Evolutionary conservation across 2,329 filamentous ascomycete species (phyloP).

Genomic region (Annulohypoxylon truncatum): DNA sequence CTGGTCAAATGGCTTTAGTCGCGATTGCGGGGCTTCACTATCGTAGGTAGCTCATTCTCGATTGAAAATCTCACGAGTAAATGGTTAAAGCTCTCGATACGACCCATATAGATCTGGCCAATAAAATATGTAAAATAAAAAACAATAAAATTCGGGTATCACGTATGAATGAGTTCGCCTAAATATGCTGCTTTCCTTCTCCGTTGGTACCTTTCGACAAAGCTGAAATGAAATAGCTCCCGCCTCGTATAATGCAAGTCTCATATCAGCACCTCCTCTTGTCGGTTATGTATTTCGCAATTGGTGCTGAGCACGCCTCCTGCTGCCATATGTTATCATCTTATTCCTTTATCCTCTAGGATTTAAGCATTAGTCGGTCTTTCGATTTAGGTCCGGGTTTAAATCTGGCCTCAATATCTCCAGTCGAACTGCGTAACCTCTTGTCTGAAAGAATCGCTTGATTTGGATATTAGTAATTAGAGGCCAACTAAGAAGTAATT

Average conservation of each 20-base stretch:
- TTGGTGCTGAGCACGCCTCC: not conserved
- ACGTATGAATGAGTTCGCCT: constrained; percentile 23
- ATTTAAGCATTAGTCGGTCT: constrained; percentile 3
- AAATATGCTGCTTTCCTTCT: constrained; percentile 20
- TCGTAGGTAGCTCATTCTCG: too few species aligned
- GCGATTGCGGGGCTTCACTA: constrained; percentile 1
- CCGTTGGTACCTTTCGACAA: constrained; percentile 16
- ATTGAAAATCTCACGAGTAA: too few species aligned
- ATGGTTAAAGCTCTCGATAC: not conserved
- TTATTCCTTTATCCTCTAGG: not conserved
- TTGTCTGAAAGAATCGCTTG: not conserved
- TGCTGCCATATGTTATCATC: not conserved
- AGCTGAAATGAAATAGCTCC: constrained; percentile 11
- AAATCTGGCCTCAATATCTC: not conserved
- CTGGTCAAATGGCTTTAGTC: constrained; percentile 13
- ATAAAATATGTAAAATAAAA: constrained; percentile 6
- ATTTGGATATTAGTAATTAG: not conserved
- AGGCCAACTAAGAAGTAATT: not conserved
- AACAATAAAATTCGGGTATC: constrained; percentile 32
- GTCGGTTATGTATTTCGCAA: not conserved
- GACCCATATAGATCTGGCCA: not conserved
- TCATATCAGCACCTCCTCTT: constrained; percentile 2
- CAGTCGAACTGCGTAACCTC: not conserved
- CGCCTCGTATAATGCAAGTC: constrained; percentile 22
- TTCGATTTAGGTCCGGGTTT: not conserved